Evolutionary conservation across 257 asterid species (phyloP).

Genomic region (Nemophila menziesii): DNA sequence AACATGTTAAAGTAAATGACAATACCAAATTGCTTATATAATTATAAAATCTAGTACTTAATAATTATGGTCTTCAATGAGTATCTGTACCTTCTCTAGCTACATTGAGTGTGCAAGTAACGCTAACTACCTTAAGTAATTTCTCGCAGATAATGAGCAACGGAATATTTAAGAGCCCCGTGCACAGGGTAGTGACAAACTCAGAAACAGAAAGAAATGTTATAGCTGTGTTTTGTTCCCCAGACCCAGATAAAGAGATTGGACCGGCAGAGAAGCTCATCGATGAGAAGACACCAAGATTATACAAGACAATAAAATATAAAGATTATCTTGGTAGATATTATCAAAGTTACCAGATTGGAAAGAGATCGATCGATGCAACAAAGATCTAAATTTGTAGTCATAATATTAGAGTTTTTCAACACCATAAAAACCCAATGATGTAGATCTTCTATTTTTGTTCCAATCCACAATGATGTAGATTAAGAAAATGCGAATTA

Average conservation of each 20-base stretch:
- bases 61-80: no score
- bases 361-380: constrained; percentile 33
- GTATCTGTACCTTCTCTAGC: no score
- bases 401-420: no score
- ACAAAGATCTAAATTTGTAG: constrained; percentile 5
- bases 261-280: constrained; percentile 27
- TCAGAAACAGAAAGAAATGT: constrained; percentile 24
- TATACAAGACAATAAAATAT: constrained; percentile 23
- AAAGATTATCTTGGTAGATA: constrained; percentile 15
- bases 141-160: constrained; percentile 35
- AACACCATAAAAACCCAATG: no score
- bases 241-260: constrained; percentile 23
- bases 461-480: no score
- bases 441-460: no score
- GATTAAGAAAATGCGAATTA: no score
- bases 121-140: neutral
- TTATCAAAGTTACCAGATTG: constrained; percentile 23
- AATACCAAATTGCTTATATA: no score
- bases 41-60: no score
- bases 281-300: constrained; percentile 20
- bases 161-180: constrained; percentile 44
- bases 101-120: neutral
- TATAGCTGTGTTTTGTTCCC: constrained; percentile 24
- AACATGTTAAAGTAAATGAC: no score
- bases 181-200: constrained; percentile 41